Evolutionary conservation across 306 rosid species (phyloP).

Genomic region (Cucumis cinereus): DNA sequence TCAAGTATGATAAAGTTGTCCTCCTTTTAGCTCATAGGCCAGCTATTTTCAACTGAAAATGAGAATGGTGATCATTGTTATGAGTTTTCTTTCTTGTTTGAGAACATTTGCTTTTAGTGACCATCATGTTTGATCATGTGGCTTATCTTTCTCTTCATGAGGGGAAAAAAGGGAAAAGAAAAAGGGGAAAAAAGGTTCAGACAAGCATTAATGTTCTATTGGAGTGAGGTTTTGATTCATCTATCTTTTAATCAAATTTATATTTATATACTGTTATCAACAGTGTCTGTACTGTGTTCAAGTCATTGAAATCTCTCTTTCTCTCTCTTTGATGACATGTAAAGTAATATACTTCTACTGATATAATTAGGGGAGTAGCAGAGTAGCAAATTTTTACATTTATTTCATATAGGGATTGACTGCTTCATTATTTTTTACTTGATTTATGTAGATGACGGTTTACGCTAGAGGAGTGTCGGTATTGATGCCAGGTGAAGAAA

Average conservation of each 20-base stretch:
- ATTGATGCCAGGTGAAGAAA: conserved; percentile 58
- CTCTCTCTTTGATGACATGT: not conserved
- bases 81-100: conserved; percentile 7
- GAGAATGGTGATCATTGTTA: not conserved
- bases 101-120: conserved; percentile 14
- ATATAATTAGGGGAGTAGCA: not conserved
- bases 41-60: conserved; percentile 4
- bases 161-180: conserved; percentile 1
- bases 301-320: not conserved
- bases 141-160: not conserved
- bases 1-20: conserved; percentile 18
- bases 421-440: not conserved
- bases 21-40: conserved; percentile 9
- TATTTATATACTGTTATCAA: not conserved
- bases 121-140: conserved; percentile 13
- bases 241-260: not conserved
- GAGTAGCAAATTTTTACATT: not conserved
- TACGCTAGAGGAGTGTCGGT: conserved; percentile 46
- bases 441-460: conserved; percentile 24
- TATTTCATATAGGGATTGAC: not conserved
- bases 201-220: conserved; percentile 5
- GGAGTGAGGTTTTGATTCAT: conserved; percentile 3
- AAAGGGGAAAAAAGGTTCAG: not conserved
- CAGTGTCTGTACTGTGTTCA: not conserved
- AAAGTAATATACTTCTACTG: not conserved